These are phyloP conservation scores for Penicillium aurantiogriseum DNA, from an alignment of 2,329 filamentous ascomycete species.

Conservation along the genomic window DNA sequence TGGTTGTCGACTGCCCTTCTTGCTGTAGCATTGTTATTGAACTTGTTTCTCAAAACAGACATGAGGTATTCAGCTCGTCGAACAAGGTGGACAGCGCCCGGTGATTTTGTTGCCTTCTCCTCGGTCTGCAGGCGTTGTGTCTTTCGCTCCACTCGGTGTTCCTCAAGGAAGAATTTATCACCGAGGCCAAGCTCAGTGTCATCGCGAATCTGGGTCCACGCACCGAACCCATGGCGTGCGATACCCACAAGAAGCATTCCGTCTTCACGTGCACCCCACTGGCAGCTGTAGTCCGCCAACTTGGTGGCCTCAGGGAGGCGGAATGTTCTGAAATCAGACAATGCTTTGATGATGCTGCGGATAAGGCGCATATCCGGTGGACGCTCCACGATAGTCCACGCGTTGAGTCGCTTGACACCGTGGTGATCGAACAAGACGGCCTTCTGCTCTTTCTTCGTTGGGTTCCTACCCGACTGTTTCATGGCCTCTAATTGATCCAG, in stretches of 20 bases:
- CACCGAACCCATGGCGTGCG: conserved; percentile 88
- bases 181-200: conserved; percentile 79
- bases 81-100: conserved; percentile 94
- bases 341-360: conserved; percentile 65
- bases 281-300: conserved; percentile 82
- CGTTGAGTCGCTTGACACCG: conserved; percentile 91
- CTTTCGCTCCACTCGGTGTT: conserved; percentile 97
- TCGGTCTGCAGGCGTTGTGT: conserved; percentile 73
- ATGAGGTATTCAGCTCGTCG: conserved; percentile 92
- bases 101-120: conserved; percentile 66
- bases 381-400: conserved; percentile 89
- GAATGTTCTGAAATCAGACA: conserved; percentile 72
- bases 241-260: conserved; percentile 97
- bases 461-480: conserved; percentile 72
- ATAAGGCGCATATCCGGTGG: conserved; percentile 85
- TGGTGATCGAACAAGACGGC: conserved; percentile 93
- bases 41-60: conserved; percentile 89
- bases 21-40: conserved; percentile 66
- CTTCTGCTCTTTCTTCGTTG: conserved; percentile 97
- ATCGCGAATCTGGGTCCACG: conserved; percentile 91
- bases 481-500: conserved; percentile 59
- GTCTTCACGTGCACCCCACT: conserved; percentile 91
- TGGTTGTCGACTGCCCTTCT: conserved; percentile 86
- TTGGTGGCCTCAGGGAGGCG: conserved; percentile 90
- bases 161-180: conserved; percentile 94